Base-by-base conservation (phyloP, 106 monocot species). In the Allium cepa region DNA sequence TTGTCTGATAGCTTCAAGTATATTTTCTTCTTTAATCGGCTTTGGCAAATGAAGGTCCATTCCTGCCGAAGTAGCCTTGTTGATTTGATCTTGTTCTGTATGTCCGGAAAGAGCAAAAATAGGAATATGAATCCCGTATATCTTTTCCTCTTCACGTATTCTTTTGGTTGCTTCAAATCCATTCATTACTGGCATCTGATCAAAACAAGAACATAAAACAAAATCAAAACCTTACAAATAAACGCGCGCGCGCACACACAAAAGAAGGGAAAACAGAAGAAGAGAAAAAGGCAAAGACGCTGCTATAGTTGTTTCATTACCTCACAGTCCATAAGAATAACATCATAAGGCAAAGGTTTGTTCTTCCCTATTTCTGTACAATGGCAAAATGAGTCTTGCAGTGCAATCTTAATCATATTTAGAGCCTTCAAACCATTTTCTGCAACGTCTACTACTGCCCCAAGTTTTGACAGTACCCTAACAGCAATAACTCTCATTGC, bases 111-210 rank as follows among this genome's bases (percentile, higher is more conserved):
- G 51, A 67, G 91, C 89, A 68, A 99, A 72, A 15, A 99, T 85
- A 12, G 90, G 93, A 46, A 90, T 78, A 62, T 79, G 92, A n/a
- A 82, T 3, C 4, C 78, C 93, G 55, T 90, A 87, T 14, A n/a
- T 50, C 17, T 76, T 87, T 74, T 87, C 89, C 52, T 77, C 84
- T 45, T 53, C 58, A 1, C 97, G 77, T 57, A 99, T 99, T 8
- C 58, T 70, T 55, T 47, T 84, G 17, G 97, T 84, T 47, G 87
- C 89, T 52, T 99, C 90, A 74, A 87, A 92, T 8, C 97, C 97
- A 76, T 92, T 67, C 97, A 99, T 99, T 10, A 75, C 16, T 48
- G 97, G 97, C 97, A 99, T 99, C 92, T 99, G 62, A 4, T 18
- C 9, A 13, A 15, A 59, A 17, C 59, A 17, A 59, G 6, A 59